phyloP scores from a whole-genome alignment of 2,329 filamentous ascomycete genomes.

The Clarireedia homoeocarpa region DNA sequence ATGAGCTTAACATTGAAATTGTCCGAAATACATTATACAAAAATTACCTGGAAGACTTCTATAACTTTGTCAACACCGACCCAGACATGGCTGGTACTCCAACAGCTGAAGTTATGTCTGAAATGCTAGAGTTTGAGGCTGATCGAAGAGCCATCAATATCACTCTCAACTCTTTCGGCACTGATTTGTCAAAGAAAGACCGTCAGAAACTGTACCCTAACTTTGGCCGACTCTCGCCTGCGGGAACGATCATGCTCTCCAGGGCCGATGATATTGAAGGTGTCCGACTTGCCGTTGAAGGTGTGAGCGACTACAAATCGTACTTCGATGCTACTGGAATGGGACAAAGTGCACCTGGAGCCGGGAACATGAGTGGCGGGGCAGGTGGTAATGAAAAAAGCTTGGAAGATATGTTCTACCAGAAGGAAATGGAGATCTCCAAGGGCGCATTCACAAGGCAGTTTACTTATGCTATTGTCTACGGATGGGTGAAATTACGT shows the following conservation, averaged over 20 bases:
- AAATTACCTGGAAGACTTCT: conserved; percentile 97
- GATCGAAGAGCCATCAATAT: conserved; percentile 98
- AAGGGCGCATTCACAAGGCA: conserved; percentile 93
- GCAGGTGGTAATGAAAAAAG: conserved; percentile 77
- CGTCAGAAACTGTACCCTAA: conserved; percentile 92
- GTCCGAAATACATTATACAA: conserved; percentile 98
- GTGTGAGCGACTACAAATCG: conserved; percentile 84
- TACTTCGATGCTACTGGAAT: conserved; percentile 91
- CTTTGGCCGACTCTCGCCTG: conserved; percentile 86
- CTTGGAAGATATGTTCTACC: conserved; percentile 95
- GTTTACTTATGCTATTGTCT: conserved; percentile 91
- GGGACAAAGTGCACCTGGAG: conserved; percentile 64
- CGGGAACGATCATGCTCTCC: conserved; percentile 90
- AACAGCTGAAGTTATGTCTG: conserved; percentile 89
- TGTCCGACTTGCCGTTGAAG: conserved; percentile 87
- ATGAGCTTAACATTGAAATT: conserved; percentile 99
- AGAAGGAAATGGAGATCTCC: conserved; percentile 98
- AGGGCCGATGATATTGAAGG: conserved; percentile 92
- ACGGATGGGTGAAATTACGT: conserved; percentile 94
- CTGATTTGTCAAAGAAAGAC: conserved; percentile 87
- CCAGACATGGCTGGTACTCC: conserved; percentile 81
- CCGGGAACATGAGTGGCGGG: conserved; percentile 78
- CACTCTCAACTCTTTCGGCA: conserved; percentile 96
- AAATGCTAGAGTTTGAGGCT: conserved; percentile 93
- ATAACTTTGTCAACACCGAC: conserved; percentile 87